A percentile compares a stretch with the other conserved stretches of the same genome.
phyloP scores from a whole-genome alignment of 768 basidiomycete species.

The Boletus sp. region DNA sequence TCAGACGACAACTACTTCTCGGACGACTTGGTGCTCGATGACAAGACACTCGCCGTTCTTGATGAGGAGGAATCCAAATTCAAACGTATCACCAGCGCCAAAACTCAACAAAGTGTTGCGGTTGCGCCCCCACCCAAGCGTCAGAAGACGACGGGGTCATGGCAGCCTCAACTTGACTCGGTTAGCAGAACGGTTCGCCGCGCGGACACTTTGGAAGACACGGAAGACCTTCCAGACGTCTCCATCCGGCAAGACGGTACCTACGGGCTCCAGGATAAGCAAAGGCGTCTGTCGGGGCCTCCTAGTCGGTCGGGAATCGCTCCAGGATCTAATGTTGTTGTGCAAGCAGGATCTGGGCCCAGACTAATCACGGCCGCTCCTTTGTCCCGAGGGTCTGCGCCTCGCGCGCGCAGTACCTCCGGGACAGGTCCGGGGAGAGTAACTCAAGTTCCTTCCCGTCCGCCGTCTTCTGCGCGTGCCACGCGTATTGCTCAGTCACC shows the following conservation, averaged over 20 bases:
- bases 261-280: constrained; percentile 41
- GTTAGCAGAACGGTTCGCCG: constrained; percentile 24
- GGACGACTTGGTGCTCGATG: constrained; percentile 65
- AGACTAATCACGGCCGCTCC: constrained; percentile 8
- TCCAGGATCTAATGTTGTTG: constrained; percentile 7
- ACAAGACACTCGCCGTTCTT: constrained; percentile 55
- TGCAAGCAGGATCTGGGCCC: constrained; percentile 6
- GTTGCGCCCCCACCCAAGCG: constrained; percentile 49
- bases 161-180: constrained; percentile 40
- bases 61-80: constrained; percentile 53
- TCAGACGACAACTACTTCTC: constrained; percentile 67
- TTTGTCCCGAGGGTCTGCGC: constrained; percentile 11
- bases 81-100: constrained; percentile 20
- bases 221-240: constrained; percentile 61
- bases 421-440: constrained; percentile 8
- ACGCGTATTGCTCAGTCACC: constrained; percentile 10
- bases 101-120: constrained; percentile 24
- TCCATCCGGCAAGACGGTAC: constrained; percentile 56
- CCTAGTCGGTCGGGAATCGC: constrained; percentile 11
- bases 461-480: constrained; percentile 14
- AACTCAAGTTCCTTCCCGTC: constrained; percentile 8
- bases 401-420: constrained; percentile 10
- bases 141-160: constrained; percentile 48
- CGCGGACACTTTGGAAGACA: constrained; percentile 32
- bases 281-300: constrained; percentile 11